Conservation (phyloP, 257 asterid species). For the Solanum gracilifrons region DNA sequence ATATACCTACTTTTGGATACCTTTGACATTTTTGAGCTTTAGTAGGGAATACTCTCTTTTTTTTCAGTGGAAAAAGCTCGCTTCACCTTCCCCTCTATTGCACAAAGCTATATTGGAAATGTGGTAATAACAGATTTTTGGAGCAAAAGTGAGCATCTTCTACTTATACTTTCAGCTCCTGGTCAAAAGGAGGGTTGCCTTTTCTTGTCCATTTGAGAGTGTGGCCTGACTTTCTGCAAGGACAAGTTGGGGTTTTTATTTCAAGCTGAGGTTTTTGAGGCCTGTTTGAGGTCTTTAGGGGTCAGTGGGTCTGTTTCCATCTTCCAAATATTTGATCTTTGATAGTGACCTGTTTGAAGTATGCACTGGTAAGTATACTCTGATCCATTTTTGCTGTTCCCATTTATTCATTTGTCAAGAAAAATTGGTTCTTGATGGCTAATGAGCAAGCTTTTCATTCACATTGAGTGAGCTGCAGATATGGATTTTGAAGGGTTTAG, state of each 20-base stretch:
- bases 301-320: slow-evolving; percentile 10
- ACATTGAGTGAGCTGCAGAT: slow-evolving; percentile 27
- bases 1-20: slow-evolving; percentile 4
- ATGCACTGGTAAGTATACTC: slow-evolving; percentile 25
- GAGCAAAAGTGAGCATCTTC: slow-evolving; percentile 18
- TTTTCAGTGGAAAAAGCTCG: slow-evolving; percentile 32
- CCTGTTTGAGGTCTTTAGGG: slow-evolving; percentile 21
- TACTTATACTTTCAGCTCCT: slow-evolving; percentile 10
- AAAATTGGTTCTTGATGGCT: slow-evolving; percentile 5
- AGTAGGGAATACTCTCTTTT: not conserved
- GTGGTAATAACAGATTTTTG: slow-evolving; percentile 8
- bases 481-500: slow-evolving; percentile 61
- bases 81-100: slow-evolving; percentile 13
- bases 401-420: not conserved
- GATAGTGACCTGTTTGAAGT: slow-evolving; percentile 12
- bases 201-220: slow-evolving; percentile 14
- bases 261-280: slow-evolving; percentile 18
- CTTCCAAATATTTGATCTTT: slow-evolving; percentile 36
- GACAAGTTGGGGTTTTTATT: slow-evolving; percentile 31
- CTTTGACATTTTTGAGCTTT: slow-evolving; percentile 4
- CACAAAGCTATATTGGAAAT: slow-evolving; percentile 24
- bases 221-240: not conserved
- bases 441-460: not conserved
- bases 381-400: slow-evolving; percentile 1
- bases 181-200: slow-evolving; percentile 45